Evolutionary conservation across 1,284 basidiomycete species (phyloP).

Genomic region (Irpex lacteus): DNA sequence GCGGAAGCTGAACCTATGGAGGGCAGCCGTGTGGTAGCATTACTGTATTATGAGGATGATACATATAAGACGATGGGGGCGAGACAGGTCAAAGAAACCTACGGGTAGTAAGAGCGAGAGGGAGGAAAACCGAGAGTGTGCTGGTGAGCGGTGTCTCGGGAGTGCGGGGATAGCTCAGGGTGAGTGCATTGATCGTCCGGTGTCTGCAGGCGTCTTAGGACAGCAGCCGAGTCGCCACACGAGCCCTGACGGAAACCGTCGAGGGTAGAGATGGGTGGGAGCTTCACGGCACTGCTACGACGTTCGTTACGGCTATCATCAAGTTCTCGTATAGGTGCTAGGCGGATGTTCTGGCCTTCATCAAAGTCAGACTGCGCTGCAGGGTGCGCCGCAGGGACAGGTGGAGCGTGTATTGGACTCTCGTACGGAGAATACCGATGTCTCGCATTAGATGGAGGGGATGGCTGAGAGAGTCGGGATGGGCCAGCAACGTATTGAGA

Average conservation of each 20-base stretch:
- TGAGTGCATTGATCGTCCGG: conserved; percentile 37
- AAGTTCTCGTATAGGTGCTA: conserved; percentile 9
- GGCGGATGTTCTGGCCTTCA: conserved; percentile 12
- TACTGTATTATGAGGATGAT: not conserved
- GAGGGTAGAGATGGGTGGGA: conserved; percentile 67
- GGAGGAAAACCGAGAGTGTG: not conserved
- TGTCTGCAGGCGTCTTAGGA: conserved; percentile 53
- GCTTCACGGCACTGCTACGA: conserved; percentile 37
- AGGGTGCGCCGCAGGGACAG: conserved; percentile 26
- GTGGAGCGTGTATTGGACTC: conserved; percentile 22
- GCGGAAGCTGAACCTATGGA: not conserved
- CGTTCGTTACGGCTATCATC: conserved; percentile 4
- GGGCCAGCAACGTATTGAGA: not conserved
- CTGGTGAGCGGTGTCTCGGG: not conserved
- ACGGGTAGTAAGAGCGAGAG: not conserved
- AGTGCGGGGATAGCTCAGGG: not conserved
- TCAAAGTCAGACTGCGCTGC: conserved; percentile 41
- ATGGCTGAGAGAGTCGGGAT: not conserved
- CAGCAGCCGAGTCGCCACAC: conserved; percentile 57
- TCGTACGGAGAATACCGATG: conserved; percentile 44
- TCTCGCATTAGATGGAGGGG: conserved; percentile 11
- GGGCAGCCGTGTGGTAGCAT: not conserved
- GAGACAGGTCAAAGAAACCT: not conserved
- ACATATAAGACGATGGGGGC: not conserved
- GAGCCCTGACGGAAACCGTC: conserved; percentile 53